A percentile compares a stretch with the other conserved stretches of the same genome.
Conservation (phyloP, 2,329 filamentous ascomycete genomes). For the Xylariaceae sp. region DNA sequence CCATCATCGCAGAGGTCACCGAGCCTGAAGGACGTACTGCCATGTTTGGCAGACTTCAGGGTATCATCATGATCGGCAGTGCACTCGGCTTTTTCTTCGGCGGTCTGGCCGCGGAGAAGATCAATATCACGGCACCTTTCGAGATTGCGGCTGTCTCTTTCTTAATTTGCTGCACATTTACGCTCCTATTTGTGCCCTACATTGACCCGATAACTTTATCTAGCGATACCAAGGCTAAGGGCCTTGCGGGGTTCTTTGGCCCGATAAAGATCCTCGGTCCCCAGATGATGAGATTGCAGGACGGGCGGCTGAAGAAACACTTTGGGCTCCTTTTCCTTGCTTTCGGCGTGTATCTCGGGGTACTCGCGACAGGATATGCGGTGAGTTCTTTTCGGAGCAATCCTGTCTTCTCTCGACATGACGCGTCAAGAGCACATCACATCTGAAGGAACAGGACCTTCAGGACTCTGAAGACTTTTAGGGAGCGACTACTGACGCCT, state of each 20-base stretch:
- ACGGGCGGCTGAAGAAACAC: conserved; percentile 17
- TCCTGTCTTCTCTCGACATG: too few species aligned
- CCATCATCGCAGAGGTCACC: conserved; percentile 62
- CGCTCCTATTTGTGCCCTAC: conserved; percentile 19
- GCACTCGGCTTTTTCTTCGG: conserved; percentile 21
- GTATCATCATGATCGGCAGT: conserved; percentile 21
- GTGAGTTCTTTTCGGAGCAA: too few species aligned
- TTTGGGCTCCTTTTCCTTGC: conserved; percentile 21
- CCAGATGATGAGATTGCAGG: conserved; percentile 16
- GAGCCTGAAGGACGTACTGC: conserved; percentile 55
- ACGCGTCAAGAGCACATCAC: too few species aligned
- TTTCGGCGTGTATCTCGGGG: conserved; percentile 21
- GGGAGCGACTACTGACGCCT: too few species aligned
- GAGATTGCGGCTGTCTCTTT: conserved; percentile 19
- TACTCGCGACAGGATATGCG: conserved; percentile 24
- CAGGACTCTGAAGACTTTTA: too few species aligned
- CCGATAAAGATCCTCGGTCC: conserved; percentile 17
- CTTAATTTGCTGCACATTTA: conserved; percentile 14
- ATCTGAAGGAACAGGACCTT: too few species aligned
- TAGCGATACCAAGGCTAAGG: conserved; percentile 10
- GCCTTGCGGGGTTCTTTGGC: conserved; percentile 13
- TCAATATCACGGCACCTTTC: conserved; percentile 22
- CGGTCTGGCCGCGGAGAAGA: conserved; percentile 18
- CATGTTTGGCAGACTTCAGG: conserved; percentile 50
- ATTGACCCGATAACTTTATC: conserved; percentile 21